A percentile compares a stretch with the other conserved stretches of the same genome.
Conservation (phyloP, 202 grass and related monocot species). For the Cymbopogon flexuosus region DNA sequence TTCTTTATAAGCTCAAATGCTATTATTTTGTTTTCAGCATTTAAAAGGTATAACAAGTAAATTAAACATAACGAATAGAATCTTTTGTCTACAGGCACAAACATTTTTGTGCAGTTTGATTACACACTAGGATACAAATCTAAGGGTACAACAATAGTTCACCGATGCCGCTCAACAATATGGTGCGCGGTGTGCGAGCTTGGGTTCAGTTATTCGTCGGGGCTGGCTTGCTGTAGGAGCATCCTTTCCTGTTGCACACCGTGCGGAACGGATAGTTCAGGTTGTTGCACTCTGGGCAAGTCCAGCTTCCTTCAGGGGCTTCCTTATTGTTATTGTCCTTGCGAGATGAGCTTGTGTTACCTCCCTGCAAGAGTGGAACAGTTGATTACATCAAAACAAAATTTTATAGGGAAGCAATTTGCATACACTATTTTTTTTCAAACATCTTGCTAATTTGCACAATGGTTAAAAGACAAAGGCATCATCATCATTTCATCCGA, state of each 20-base stretch:
- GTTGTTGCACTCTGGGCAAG: conserved; percentile 73
- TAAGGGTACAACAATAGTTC: conserved; percentile 25
- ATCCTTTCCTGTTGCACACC: conserved; percentile 79
- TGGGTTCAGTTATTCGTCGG: conserved; percentile 19
- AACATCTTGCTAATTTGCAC: too few species aligned
- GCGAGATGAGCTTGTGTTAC: conserved; percentile 22
- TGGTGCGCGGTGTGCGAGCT: background rate
- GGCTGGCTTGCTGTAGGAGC: conserved; percentile 49
- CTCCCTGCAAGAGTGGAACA: conserved; percentile 26
- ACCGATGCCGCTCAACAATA: background rate
- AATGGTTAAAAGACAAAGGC: too few species aligned
- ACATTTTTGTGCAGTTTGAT: conserved; percentile 15
- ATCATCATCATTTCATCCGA: background rate
- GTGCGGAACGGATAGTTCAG: conserved; percentile 84
- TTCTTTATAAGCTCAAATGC: too few species aligned
- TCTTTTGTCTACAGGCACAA: background rate
- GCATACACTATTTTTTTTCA: background rate
- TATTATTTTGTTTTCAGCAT: background rate
- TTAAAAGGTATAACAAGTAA: background rate
- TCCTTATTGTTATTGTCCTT: conserved; percentile 52
- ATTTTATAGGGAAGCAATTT: background rate
- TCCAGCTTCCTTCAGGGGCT: conserved; percentile 82
- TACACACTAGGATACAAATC: background rate
- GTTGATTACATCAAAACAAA: background rate
- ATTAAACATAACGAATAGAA: background rate